These are phyloP conservation scores for Penicillium sp. DNA, from an alignment of 2,329 filamentous ascomycete species.

Conservation along the genomic window DNA sequence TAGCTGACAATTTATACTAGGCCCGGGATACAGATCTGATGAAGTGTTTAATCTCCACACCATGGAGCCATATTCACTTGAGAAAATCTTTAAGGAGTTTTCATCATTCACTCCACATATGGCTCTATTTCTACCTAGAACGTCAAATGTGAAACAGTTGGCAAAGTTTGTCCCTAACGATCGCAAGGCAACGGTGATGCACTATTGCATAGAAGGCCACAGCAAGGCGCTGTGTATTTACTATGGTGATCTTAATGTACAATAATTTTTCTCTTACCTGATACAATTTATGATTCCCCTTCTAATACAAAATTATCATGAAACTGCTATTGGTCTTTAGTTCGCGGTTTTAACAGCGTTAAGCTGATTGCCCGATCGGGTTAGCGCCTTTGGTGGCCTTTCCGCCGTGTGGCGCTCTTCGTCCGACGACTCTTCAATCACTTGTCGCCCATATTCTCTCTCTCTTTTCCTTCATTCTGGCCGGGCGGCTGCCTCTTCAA, in stretches of 20 bases:
- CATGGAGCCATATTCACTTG: conserved; percentile 83
- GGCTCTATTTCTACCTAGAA: conserved; percentile 80
- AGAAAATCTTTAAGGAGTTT: conserved; percentile 60
- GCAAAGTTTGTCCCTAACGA: conserved; percentile 50
- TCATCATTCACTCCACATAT: conserved; percentile 49
- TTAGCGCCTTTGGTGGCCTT: conserved; percentile 19
- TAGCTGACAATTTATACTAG: conserved; percentile 33
- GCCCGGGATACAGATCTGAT: conserved; percentile 58
- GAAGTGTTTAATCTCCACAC: conserved; percentile 74
- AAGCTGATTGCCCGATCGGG: conserved; percentile 28
- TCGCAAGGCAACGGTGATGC: conserved; percentile 66
- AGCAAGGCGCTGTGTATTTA: conserved; percentile 70
- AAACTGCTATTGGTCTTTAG: neutral
- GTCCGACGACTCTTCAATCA: neutral
- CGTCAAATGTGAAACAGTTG: conserved; percentile 75
- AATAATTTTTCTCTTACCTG: conserved; percentile 12
- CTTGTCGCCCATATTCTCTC: conserved; percentile 3
- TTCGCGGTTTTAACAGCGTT: neutral
- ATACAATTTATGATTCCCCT: neutral
- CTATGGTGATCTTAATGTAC: conserved; percentile 50
- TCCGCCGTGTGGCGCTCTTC: conserved; percentile 2
- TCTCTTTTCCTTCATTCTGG: neutral
- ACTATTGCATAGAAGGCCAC: conserved; percentile 86
- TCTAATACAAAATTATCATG: neutral
- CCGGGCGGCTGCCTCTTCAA: neutral